These are phyloP conservation scores for Aspergillus piperis DNA, from an alignment of 2,329 filamentous ascomycete genomes.

Conservation along the genomic window DNA sequence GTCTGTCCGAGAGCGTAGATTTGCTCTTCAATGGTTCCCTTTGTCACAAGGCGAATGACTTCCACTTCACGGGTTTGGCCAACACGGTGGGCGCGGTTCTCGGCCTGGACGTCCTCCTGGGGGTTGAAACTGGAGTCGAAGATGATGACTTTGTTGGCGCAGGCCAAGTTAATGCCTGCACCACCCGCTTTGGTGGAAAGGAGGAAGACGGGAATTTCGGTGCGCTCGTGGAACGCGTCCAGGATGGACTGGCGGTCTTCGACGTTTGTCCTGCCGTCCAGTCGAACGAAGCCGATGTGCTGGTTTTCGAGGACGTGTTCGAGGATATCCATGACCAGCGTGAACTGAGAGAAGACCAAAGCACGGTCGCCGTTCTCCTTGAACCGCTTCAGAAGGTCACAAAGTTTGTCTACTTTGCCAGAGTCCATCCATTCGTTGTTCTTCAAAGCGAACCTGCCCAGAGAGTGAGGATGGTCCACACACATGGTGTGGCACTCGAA, in stretches of 20 bases:
- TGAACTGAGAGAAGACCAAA: slow-evolving; percentile 92
- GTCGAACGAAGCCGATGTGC: slow-evolving; percentile 74
- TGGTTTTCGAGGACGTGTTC: slow-evolving; percentile 75
- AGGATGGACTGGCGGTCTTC: slow-evolving; percentile 82
- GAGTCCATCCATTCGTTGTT: slow-evolving; percentile 68
- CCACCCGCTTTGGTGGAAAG: slow-evolving; percentile 92
- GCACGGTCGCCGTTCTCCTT: slow-evolving; percentile 80
- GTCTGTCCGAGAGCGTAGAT: slow-evolving; percentile 89
- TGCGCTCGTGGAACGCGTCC: slow-evolving; percentile 77
- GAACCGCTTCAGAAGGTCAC: slow-evolving; percentile 72
- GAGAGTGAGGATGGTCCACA: slow-evolving; percentile 51
- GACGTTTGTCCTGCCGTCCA: slow-evolving; percentile 83
- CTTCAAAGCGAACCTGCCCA: slow-evolving; percentile 60
- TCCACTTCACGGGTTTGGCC: slow-evolving; percentile 90
- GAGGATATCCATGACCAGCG: slow-evolving; percentile 85
- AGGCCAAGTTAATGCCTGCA: slow-evolving; percentile 94
- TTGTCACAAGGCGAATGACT: slow-evolving; percentile 79
- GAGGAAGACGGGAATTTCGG: slow-evolving; percentile 82
- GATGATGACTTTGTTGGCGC: slow-evolving; percentile 95
- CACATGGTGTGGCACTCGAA: slow-evolving; percentile 64
- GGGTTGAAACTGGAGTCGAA: slow-evolving; percentile 98
- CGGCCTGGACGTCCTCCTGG: slow-evolving; percentile 96
- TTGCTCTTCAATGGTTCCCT: slow-evolving; percentile 84
- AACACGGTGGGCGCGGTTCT: slow-evolving; percentile 93
- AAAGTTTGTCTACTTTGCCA: slow-evolving; percentile 82